Conservation (phyloP, 441 rosid genomes). For the Metrosideros polymorpha region DNA sequence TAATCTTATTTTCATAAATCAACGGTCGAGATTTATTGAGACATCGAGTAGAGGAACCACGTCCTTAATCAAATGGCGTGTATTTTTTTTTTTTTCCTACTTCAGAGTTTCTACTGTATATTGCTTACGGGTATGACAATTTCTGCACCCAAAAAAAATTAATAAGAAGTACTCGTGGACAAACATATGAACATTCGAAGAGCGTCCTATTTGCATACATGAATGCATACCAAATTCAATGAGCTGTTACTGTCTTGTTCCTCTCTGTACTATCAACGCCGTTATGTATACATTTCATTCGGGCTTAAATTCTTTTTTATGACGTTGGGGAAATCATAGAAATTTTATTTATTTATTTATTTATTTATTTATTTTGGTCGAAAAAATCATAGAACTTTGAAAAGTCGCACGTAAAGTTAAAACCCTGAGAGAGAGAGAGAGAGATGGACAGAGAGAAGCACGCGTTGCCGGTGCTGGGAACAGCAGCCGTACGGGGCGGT, state of each 20-base stretch:
- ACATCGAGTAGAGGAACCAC: neutral
- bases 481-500: slow-evolving; percentile 72
- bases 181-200: neutral
- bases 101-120: neutral
- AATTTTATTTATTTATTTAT: no score
- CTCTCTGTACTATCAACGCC: neutral
- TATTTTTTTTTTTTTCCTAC: no score
- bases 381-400: neutral
- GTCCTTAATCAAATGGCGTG: no score
- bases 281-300: neutral
- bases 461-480: slow-evolving; percentile 83
- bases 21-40: neutral
- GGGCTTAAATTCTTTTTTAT: neutral
- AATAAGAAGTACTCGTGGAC: neutral
- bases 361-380: no score
- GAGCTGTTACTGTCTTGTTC: neutral
- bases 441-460: slow-evolving; percentile 36
- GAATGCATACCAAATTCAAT: neutral
- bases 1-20: neutral
- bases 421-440: neutral
- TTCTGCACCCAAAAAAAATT: neutral
- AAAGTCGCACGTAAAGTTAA: slow-evolving; percentile 16
- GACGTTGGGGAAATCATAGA: neutral
- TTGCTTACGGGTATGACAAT: neutral
- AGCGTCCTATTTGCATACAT: neutral